Conservation (phyloP, 129 eudicot species). For the Cynara cardunculus region DNA sequence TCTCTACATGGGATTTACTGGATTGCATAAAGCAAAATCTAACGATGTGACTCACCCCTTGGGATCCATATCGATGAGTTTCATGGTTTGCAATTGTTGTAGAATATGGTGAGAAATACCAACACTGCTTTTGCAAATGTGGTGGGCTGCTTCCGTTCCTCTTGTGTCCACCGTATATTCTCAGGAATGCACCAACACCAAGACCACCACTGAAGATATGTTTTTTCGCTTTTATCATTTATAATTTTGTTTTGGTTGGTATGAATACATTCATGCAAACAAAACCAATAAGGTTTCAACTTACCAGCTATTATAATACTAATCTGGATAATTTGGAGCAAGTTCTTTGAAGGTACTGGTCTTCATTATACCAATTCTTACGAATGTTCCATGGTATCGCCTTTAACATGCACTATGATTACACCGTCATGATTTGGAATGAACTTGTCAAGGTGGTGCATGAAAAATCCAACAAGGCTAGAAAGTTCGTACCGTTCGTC, state of each 20-base stretch:
- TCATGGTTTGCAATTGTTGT: slow-evolving; percentile 61
- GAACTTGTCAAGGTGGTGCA: too few relatives aligned
- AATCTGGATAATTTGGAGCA: slow-evolving; percentile 66
- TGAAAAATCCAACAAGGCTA: too few relatives aligned
- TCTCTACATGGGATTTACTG: too few relatives aligned
- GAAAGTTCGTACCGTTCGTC: too few relatives aligned
- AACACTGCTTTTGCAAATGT: slow-evolving; percentile 70
- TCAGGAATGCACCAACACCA: slow-evolving; percentile 66
- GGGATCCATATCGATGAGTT: slow-evolving; percentile 59
- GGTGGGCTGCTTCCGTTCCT: slow-evolving; percentile 71
- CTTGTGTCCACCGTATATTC: slow-evolving; percentile 74
- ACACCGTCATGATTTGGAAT: too few relatives aligned
- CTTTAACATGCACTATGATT: too few relatives aligned
- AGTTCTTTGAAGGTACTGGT: slow-evolving; percentile 67
- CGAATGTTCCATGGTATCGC: too few relatives aligned
- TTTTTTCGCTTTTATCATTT: slow-evolving; percentile 6
- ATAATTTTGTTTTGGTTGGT: too few relatives aligned
- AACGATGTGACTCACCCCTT: slow-evolving; percentile 50
- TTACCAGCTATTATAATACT: slow-evolving; percentile 76
- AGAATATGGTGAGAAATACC: slow-evolving; percentile 63
- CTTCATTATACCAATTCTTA: slow-evolving; percentile 67
- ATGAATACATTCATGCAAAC: not conserved
- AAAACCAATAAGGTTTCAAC: not conserved
- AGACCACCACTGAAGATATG: slow-evolving; percentile 70
- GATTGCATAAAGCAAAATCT: not conserved